Evolutionary conservation across 345 rosid species (phyloP).

Genomic region (Lenwebbia sp.): DNA sequence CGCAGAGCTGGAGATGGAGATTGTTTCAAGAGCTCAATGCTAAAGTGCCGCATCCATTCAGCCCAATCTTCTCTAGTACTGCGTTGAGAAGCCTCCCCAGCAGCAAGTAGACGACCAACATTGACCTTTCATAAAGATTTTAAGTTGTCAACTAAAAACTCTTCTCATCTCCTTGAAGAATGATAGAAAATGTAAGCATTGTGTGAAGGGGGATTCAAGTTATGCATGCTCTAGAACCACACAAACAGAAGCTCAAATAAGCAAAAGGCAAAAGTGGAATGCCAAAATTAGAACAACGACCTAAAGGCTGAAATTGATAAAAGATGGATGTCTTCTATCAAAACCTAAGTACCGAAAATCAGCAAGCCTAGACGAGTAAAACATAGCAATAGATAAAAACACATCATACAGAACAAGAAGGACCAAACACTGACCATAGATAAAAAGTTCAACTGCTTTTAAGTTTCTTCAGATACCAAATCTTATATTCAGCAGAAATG

Average conservation of each 20-base stretch:
- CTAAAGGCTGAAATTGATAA: neutral
- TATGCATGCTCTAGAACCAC: neutral
- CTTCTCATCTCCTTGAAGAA: neutral
- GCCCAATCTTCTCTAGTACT: constrained; percentile 99
- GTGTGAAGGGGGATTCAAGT: neutral
- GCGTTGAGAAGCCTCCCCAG: constrained; percentile 99
- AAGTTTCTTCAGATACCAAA: neutral
- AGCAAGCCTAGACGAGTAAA: neutral
- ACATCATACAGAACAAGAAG: neutral
- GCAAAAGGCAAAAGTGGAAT: neutral
- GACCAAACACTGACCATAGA: neutral
- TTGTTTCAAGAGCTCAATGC: constrained; percentile 94
- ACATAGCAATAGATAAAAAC: neutral
- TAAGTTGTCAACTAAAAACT: neutral
- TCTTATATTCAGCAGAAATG: neutral
- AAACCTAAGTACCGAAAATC: neutral
- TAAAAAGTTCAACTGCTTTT: neutral
- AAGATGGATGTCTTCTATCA: neutral
- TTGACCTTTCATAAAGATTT: constrained; percentile 41
- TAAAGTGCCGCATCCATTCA: constrained; percentile 99
- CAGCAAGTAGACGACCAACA: constrained; percentile 79
- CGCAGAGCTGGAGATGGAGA: constrained; percentile 98
- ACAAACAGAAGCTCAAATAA: neutral
- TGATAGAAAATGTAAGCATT: neutral
- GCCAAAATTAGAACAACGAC: neutral